Evolutionary conservation across 1,139 yeast genomes (phyloP).

Genomic region (Sugiyamaella xylanicola): DNA sequence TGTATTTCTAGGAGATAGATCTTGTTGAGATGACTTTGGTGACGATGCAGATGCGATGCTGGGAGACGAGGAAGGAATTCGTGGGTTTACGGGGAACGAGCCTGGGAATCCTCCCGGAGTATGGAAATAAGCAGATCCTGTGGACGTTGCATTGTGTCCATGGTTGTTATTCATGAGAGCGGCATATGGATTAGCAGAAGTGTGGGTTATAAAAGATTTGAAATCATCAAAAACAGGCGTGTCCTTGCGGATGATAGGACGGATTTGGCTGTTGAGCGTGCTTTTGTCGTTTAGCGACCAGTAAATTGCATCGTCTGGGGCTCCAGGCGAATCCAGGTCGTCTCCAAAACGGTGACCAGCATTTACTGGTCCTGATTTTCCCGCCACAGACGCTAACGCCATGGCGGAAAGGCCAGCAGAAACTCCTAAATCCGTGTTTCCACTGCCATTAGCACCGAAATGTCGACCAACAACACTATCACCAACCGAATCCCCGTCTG

Average conservation of each 20-base stretch:
- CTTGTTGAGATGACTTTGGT: neutral
- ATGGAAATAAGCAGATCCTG: slow-evolving; percentile 2
- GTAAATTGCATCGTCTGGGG: slow-evolving; percentile 13
- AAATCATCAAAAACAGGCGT: slow-evolving; percentile 22
- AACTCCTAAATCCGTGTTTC: neutral
- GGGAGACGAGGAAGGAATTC: neutral
- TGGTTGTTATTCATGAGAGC: neutral
- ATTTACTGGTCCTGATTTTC: neutral
- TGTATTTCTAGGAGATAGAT: slow-evolving; percentile 4
- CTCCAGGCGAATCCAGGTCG: neutral
- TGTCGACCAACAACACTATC: too few relatives aligned
- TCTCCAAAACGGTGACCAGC: neutral
- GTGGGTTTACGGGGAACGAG: slow-evolving; percentile 4
- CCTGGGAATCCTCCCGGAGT: slow-evolving; percentile 21
- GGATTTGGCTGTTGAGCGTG: slow-evolving; percentile 15
- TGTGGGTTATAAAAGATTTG: slow-evolving; percentile 17
- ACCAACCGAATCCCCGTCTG: neutral
- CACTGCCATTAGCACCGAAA: slow-evolving; percentile 2
- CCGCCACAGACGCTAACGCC: neutral
- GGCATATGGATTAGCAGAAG: neutral
- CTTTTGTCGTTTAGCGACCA: slow-evolving; percentile 21
- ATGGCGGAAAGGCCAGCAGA: neutral
- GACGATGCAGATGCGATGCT: slow-evolving; percentile 2
- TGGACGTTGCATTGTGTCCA: neutral
- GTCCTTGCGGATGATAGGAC: slow-evolving; percentile 22